phyloP scores from a whole-genome alignment of 208 protist species.

The Strigomonas oncopelti region DNA sequence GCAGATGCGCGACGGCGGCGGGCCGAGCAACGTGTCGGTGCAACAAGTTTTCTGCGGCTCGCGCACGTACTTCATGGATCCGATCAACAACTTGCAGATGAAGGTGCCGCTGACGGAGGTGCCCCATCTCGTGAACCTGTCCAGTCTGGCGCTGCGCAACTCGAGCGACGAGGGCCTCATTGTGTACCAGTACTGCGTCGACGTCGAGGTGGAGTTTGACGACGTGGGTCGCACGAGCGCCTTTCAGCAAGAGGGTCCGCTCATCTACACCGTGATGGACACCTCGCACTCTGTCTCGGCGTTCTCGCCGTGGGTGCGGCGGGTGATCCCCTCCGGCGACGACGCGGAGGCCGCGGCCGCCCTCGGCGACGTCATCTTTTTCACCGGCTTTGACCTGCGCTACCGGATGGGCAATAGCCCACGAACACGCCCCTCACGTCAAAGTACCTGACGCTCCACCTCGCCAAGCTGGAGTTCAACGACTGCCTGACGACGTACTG shows the following conservation, averaged over 20 bases:
- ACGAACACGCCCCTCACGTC: conserved; percentile 9
- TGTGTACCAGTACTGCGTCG: conserved; percentile 45
- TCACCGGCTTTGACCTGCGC: conserved; percentile 19
- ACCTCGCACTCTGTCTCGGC: conserved; percentile 13
- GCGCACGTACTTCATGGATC: conserved; percentile 36
- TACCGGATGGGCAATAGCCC: conserved; percentile 17
- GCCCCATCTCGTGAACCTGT: conserved; percentile 24
- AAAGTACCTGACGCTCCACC: conserved; percentile 18
- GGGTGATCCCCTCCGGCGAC: background rate
- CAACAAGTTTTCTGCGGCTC: conserved; percentile 25
- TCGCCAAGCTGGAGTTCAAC: conserved; percentile 9
- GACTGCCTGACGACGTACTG: conserved; percentile 2
- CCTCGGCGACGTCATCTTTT: conserved; percentile 22
- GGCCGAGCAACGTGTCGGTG: too few relatives aligned
- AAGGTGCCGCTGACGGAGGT: conserved; percentile 32
- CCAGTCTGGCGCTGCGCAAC: conserved; percentile 1
- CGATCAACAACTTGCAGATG: conserved; percentile 31
- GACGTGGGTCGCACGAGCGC: conserved; percentile 12
- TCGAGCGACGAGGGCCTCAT: conserved; percentile 15
- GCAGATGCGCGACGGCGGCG: too few relatives aligned
- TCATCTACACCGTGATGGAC: conserved; percentile 35
- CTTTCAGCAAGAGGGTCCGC: conserved; percentile 15
- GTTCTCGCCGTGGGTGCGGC: conserved; percentile 10
- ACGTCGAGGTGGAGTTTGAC: conserved; percentile 22
- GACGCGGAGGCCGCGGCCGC: background rate